Base-by-base conservation (phyloP, 78 protist species). In the Blattamonas nauphoetae region DNA sequence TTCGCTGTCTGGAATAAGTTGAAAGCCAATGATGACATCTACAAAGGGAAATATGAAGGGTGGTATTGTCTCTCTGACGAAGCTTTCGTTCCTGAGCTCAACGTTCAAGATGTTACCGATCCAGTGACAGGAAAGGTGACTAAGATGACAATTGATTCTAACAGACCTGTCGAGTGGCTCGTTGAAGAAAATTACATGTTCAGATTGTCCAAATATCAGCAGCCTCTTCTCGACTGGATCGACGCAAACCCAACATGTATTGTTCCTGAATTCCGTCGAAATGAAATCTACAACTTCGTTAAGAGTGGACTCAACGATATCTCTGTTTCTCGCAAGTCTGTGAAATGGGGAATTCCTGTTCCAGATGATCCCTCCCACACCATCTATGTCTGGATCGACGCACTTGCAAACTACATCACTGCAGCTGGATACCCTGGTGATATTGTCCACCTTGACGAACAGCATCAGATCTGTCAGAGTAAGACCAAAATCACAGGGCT, bases 311-410 rank as follows among this genome's bases (percentile, higher is more conserved):
- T 41, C 33, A 55, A 55, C 71, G 71, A 55, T 55, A 55, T 55
- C 11, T 93, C 95, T 46, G 46, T 94, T 45, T 94, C 96, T 0
- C 88, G 99, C 3, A 87, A 92, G 43, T 79, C 91, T 0, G 86
- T 91, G 71, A 0, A 78, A 1, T 97, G 99, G 99, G 99, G 98
- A 21, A 89, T 97, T 2, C 92, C 86, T 0, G 94, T 94, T 35
- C 99, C 99, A 1, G 90, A 90, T 81, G 93, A 90, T 44, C 90
- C 86, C 0, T 21, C 86, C n/a, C 97, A 96, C 88, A 91, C 94
- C 2, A 94, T 97, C 86, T 97, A 97, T 85, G 99, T 97, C 4
- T 97, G 99, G 99, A 85, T 96, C 45, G 99, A 97, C 84, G 99
- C 99, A 0, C 89, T 97, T 11, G 86, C 95, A 44, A 95, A 94